A percentile compares a stretch with the other conserved stretches of the same genome.
Evolutionary conservation across 441 rosid species (phyloP).

Genomic region (Brassica balearica): DNA sequence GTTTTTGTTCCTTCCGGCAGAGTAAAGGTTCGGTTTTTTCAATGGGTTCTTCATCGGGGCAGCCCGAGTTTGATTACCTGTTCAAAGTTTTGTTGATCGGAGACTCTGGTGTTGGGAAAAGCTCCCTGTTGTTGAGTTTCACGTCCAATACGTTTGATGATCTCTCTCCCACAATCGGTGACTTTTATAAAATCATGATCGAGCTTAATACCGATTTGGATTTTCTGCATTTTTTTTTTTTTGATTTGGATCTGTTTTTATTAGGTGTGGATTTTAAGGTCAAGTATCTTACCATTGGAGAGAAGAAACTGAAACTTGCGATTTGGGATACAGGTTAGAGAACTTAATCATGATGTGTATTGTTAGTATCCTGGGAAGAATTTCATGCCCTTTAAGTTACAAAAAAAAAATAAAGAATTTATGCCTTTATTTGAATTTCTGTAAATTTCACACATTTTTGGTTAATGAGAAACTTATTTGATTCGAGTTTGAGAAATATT

Average conservation of each 20-base stretch:
- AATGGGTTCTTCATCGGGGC: conserved; percentile 66
- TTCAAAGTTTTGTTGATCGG: conserved; percentile 67
- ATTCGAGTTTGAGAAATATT: neutral
- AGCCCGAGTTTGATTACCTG: conserved; percentile 72
- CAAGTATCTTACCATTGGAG: conserved; percentile 64
- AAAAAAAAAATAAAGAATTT: neutral
- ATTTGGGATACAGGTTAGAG: conserved; percentile 80
- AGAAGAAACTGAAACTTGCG: conserved; percentile 75
- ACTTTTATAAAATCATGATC: neutral
- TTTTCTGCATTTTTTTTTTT: neutral
- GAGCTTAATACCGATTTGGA: neutral
- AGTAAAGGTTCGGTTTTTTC: neutral
- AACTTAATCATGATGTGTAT: neutral
- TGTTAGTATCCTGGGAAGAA: neutral
- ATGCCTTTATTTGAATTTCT: neutral
- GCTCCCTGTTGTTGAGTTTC: conserved; percentile 71
- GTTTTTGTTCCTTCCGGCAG: neutral
- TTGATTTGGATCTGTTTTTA: conserved; percentile 1
- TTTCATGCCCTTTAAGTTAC: neutral
- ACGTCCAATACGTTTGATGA: conserved; percentile 72
- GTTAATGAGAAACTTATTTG: neutral
- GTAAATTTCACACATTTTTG: conserved; percentile 10
- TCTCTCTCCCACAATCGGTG: conserved; percentile 74
- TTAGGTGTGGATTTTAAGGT: conserved; percentile 89
- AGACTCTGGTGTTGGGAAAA: conserved; percentile 82